Evolutionary conservation across 306 rosid species (phyloP), one percentile per base, ranked within the genome.

Genomic region (Vicia faba): DNA sequence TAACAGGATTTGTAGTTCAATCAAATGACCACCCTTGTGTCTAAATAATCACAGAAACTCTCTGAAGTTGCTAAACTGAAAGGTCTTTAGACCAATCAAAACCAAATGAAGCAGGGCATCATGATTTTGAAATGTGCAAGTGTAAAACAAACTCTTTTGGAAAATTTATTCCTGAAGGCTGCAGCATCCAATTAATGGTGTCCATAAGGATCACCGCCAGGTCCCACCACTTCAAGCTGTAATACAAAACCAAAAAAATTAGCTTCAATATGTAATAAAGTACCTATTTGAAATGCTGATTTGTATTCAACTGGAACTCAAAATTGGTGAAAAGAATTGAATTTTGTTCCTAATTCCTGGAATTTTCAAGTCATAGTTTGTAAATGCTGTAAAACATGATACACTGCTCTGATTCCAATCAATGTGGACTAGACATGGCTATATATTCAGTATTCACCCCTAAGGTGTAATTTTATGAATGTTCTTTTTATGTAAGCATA

Each of bases 171-270:
- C 75, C 86, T 58, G 67, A 59, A 55, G 64, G 68, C 63, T 50
- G 67, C 51, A 16, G 61, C 44, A 69, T 25, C 65, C 68, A 38
- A 77, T 85, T 83, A 89, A 75, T 87, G 95, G 20, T 87, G 96
- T 19, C 88, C 92, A 75, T 88, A 84, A 9, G 97, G 97, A 80
- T 81, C 81, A 39, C 96, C 97, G 18, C 97, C 97, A 5, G 95
- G 91, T 77, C 96, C 97, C 49, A 89, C 97, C 81, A 92, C 97
- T 85, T 92, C 84, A 67, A 92, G 90, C 97, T 92, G 95, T 54
- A 19, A 53, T 70, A 18, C 73, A 33, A 74, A 39, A 69, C n/a
- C 64, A 73, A 69, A 44, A 18, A 14, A 54, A 64, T 79, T 69
- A 78, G 79, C 16, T 38, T 29, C 48, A 61, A 7, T 31, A 44